These are phyloP conservation scores for Fraxinus floribunda DNA, from an alignment of 305 asterid genomes.

Conservation along the genomic window DNA sequence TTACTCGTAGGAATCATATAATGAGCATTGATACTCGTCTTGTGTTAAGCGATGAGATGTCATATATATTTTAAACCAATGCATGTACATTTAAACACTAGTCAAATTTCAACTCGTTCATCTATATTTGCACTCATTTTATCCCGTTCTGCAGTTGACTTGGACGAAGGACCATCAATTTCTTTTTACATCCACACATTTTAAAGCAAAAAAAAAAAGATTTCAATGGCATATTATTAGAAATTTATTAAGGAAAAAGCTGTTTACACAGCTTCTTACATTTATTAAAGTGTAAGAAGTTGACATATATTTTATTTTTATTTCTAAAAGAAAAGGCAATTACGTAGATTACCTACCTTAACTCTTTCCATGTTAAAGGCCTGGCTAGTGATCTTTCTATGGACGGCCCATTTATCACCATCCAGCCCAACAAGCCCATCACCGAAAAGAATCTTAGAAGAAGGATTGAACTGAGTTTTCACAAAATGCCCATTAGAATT, in stretches of 20 bases:
- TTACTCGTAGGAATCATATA: not conserved
- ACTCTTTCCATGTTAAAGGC: slow-evolving; percentile 49
- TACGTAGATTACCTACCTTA: slow-evolving; percentile 24
- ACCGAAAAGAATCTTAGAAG: slow-evolving; percentile 34
- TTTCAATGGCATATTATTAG: too few species aligned
- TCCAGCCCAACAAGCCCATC: slow-evolving; percentile 27
- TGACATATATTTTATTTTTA: too few species aligned
- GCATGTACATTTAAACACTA: not conserved
- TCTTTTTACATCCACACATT: too few species aligned
- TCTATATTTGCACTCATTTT: not conserved
- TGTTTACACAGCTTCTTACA: too few species aligned
- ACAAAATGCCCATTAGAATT: slow-evolving; percentile 28
- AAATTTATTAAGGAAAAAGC: too few species aligned
- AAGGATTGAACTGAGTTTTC: slow-evolving; percentile 27
- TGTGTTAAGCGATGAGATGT: too few species aligned
- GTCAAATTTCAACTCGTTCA: not conserved
- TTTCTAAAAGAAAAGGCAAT: not conserved
- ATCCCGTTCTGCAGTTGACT: not conserved
- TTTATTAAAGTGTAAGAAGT: not conserved
- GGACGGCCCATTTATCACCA: slow-evolving; percentile 38
- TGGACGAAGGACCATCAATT: not conserved
- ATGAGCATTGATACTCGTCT: too few species aligned
- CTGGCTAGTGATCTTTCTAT: slow-evolving; percentile 38
- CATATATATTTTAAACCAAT: too few species aligned
- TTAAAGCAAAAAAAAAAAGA: too few species aligned